Conservation (phyloP, 345 rosid species). For the Melaleuca quinquenervia region DNA sequence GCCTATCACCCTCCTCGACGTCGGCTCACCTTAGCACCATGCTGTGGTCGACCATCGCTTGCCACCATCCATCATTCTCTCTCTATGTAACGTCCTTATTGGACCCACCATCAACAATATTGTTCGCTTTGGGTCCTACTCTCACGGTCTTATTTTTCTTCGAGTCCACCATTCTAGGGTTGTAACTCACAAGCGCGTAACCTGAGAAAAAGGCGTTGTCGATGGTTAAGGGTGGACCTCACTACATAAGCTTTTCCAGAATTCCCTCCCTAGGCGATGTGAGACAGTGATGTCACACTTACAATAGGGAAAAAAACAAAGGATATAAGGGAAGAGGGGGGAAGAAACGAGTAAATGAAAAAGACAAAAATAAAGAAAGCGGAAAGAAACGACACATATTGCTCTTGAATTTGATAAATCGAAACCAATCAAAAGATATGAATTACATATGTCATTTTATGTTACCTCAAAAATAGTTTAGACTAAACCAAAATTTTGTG, state of each 20-base stretch:
- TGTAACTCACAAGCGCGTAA: too few species aligned
- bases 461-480: neutral
- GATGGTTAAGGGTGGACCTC: too few species aligned
- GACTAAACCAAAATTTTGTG: too few species aligned
- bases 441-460: neutral
- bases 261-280: too few species aligned
- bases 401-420: neutral
- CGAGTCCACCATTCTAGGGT: too few species aligned
- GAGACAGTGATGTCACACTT: too few species aligned
- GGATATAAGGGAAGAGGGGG: neutral
- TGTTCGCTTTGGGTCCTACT: too few species aligned
- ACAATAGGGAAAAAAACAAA: neutral
- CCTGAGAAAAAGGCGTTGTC: too few species aligned
- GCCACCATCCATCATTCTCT: neutral
- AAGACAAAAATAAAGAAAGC: neutral
- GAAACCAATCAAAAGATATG: neutral
- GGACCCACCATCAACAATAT: too few species aligned
- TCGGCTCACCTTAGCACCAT: accelerated
- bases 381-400: neutral
- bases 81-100: too few species aligned
- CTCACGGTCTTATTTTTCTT: too few species aligned
- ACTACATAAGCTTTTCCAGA: too few species aligned
- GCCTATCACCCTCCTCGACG: neutral
- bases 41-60: accelerated
- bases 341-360: neutral